A percentile compares a stretch with the other conserved stretches of the same genome.
Conservation (phyloP, 345 rosid species). For the Barbarea vulgaris region DNA sequence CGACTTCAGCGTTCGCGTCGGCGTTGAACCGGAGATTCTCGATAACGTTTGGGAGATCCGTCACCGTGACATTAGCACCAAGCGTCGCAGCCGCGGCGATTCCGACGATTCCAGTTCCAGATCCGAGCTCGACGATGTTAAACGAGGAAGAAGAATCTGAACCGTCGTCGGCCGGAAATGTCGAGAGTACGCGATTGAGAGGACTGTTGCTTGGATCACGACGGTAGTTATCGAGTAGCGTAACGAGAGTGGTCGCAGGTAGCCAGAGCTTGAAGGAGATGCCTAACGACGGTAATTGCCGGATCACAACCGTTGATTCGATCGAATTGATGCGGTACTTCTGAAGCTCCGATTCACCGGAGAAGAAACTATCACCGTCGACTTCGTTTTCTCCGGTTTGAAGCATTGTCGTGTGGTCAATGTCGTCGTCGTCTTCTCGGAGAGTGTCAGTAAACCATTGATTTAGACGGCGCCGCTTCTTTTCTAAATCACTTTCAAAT, state of each 20-base stretch:
- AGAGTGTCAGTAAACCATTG: conserved; percentile 4
- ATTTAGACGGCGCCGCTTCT: conserved; percentile 9
- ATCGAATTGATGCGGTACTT: conserved; percentile 50
- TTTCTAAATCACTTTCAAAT: background rate
- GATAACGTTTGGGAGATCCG: conserved; percentile 82
- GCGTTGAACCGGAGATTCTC: conserved; percentile 70
- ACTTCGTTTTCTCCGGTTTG: conserved; percentile 11
- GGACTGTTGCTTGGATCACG: conserved; percentile 45
- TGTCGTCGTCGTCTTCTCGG: conserved; percentile 35
- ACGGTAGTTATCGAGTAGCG: conserved; percentile 57
- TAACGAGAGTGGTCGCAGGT: conserved; percentile 69
- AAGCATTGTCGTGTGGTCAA: conserved; percentile 36
- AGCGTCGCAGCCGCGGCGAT: conserved; percentile 67
- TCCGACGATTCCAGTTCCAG: conserved; percentile 92
- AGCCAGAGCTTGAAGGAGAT: conserved; percentile 59
- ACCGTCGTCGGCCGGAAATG: background rate
- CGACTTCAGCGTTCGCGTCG: conserved; percentile 53
- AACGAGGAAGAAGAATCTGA: conserved; percentile 38
- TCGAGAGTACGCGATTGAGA: conserved; percentile 43
- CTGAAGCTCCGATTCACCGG: conserved; percentile 25
- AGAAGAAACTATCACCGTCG: background rate
- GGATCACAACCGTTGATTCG: conserved; percentile 53
- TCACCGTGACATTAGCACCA: conserved; percentile 70
- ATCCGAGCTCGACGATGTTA: conserved; percentile 78
- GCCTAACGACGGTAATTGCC: conserved; percentile 60